These are phyloP conservation scores for Haplographium delicatum DNA, from an alignment of 495 filamentous ascomycete genomes.

Conservation along the genomic window DNA sequence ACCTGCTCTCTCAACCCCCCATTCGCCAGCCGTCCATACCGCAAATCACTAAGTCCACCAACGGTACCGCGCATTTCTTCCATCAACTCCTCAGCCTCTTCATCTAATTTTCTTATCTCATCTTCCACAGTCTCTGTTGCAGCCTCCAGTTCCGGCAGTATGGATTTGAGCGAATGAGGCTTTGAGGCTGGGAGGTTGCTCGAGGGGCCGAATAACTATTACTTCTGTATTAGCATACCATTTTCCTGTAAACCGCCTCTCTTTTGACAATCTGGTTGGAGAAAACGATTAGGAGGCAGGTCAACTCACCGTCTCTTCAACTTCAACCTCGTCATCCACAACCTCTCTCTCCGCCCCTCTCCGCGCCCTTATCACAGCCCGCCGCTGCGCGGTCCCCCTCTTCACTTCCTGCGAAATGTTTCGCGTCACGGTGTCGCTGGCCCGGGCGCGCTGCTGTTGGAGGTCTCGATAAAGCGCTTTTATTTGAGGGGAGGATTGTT, in stretches of 20 bases:
- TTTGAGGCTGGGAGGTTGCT: slow-evolving; percentile 31
- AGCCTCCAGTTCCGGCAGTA: slow-evolving; percentile 61
- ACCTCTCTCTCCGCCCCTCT: slow-evolving; percentile 50
- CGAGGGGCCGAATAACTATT: slow-evolving; percentile 59
- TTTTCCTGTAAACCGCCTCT: too few relatives aligned
- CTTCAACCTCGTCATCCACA: slow-evolving; percentile 58
- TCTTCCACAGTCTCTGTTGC: slow-evolving; percentile 60
- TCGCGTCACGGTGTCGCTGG: slow-evolving; percentile 60
- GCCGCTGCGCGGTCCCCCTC: slow-evolving; percentile 56
- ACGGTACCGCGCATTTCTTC: slow-evolving; percentile 57
- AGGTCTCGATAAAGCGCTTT: slow-evolving; percentile 73
- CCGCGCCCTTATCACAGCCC: slow-evolving; percentile 51
- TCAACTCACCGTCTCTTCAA: slow-evolving; percentile 58
- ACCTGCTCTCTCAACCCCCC: slow-evolving; percentile 53
- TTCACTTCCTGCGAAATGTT: slow-evolving; percentile 65
- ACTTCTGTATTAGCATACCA: not conserved
- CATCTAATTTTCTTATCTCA: slow-evolving; percentile 58
- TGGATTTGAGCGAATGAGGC: slow-evolving; percentile 55
- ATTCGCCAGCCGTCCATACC: slow-evolving; percentile 70
- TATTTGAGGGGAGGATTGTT: slow-evolving; percentile 67
- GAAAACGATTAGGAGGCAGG: too few relatives aligned
- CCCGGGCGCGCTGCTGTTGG: slow-evolving; percentile 61
- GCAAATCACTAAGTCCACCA: slow-evolving; percentile 72
- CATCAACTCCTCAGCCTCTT: slow-evolving; percentile 56
- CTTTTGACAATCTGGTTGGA: too few relatives aligned